Base-by-base conservation (phyloP, 78 protist species). In the Dictyostelium capitatum region DNA sequence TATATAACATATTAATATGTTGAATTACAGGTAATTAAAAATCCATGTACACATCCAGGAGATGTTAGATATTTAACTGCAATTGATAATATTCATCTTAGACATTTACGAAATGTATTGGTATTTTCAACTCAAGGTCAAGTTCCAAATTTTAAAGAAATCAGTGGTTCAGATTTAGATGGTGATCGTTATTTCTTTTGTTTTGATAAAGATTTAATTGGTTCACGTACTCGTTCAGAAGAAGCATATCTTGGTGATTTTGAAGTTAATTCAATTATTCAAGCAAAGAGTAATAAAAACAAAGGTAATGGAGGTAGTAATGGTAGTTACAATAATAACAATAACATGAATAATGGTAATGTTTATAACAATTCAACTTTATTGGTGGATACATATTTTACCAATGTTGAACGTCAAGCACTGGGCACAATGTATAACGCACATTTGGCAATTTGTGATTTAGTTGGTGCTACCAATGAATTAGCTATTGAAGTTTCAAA, bases 1-100 rank as follows among this genome's bases (percentile, higher is more conserved):
- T n/a, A n/a, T n/a, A n/a, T n/a, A n/a, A n/a, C n/a, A n/a, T n/a
- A n/a, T n/a, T n/a, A n/a, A n/a, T n/a, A n/a, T n/a, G n/a, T n/a
- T n/a, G n/a, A n/a, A n/a, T n/a, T n/a, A n/a, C n/a, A n/a, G n/a
- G n/a, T 95, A 6, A 17, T 53, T 14, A 95, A 91, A 64, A 83
- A 75, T 67, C 97, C 97, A 4, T 95, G 97, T 89, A 28, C 84
- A 11, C 96, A 92, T 67, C 91, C 96, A 41, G 97, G 97, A n/a
- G 97, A 95, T 50, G 32, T 95, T 23, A 23, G 95, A 53, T 25
- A 89, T 37, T 1, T 92, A n/a, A 20, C 4, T 7, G 96, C 83
- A 5, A 83, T 80, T 3, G 83, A 95, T 47, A 54, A 41, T 19
- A 4, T 0, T 9, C 10, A 1, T 17, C 56, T 90, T 6, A 19